These are phyloP conservation scores for Ustilago nuda DNA, from an alignment of 1,284 basidiomycete genomes.

Conservation along the genomic window DNA sequence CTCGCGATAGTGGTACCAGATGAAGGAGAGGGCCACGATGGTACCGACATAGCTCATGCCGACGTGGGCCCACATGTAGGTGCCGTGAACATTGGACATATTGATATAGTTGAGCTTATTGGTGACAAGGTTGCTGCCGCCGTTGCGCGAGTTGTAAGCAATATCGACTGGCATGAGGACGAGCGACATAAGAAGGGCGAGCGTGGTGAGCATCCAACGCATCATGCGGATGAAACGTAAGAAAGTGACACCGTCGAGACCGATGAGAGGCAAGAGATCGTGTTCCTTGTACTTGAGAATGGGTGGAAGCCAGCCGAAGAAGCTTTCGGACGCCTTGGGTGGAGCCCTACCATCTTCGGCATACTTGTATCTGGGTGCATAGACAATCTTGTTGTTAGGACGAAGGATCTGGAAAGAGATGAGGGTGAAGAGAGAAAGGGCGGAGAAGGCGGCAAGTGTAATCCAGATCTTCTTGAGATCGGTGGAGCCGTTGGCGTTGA, in stretches of 20 bases:
- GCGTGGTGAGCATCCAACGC: slow-evolving; percentile 70
- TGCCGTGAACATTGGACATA: slow-evolving; percentile 62
- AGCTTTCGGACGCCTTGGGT: slow-evolving; percentile 76
- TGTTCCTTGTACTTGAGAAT: slow-evolving; percentile 85
- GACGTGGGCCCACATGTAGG: slow-evolving; percentile 66
- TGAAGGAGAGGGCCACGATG: slow-evolving; percentile 56
- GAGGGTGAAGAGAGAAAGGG: slow-evolving; percentile 53
- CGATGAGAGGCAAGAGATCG: slow-evolving; percentile 88
- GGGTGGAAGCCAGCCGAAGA: slow-evolving; percentile 81
- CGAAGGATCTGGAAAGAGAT: slow-evolving; percentile 61
- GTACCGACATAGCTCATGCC: slow-evolving; percentile 66
- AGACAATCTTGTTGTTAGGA: slow-evolving; percentile 75
- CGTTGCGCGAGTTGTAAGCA: slow-evolving; percentile 54
- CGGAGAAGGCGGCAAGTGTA: slow-evolving; percentile 54
- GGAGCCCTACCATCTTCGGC: slow-evolving; percentile 83
- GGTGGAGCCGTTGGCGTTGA: slow-evolving; percentile 46
- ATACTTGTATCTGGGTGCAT: slow-evolving; percentile 86
- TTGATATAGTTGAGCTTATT: slow-evolving; percentile 58
- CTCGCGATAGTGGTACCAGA: slow-evolving; percentile 62
- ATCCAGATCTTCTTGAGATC: slow-evolving; percentile 47
- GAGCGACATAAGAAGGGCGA: slow-evolving; percentile 74
- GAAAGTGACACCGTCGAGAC: slow-evolving; percentile 89
- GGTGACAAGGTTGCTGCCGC: slow-evolving; percentile 28
- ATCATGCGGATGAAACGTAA: slow-evolving; percentile 90
- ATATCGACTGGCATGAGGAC: slow-evolving; percentile 84